Conservation (phyloP, 805 yeast species). For the Candida koratica region DNA sequence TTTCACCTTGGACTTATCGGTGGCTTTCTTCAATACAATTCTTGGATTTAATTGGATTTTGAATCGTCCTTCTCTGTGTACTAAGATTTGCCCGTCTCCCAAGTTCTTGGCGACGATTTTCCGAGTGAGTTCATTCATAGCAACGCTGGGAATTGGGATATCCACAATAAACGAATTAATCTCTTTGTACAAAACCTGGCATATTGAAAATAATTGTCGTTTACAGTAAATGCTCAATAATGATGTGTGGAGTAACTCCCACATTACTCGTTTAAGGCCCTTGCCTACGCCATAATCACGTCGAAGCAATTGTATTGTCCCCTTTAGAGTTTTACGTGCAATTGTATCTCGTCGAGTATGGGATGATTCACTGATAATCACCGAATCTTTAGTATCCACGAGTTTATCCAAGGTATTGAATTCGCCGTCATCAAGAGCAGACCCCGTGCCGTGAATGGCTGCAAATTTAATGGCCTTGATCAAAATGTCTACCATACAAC, state of each 20-base stretch:
- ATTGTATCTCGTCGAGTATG: conserved; percentile 55
- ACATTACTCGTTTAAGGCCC: conserved; percentile 57
- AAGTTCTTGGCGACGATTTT: conserved; percentile 56
- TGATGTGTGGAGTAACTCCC: conserved; percentile 68
- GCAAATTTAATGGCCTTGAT: conserved; percentile 56
- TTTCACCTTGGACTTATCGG: conserved; percentile 14
- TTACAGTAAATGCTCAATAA: conserved; percentile 55
- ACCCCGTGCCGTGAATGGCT: conserved; percentile 60
- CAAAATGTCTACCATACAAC: conserved; percentile 46
- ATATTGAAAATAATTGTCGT: conserved; percentile 58
- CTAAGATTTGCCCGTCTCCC: conserved; percentile 51
- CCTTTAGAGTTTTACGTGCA: conserved; percentile 60
- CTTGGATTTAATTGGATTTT: conserved; percentile 45
- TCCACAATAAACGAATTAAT: conserved; percentile 57
- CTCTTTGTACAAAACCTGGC: conserved; percentile 63
- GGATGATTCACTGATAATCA: conserved; percentile 48
- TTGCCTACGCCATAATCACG: conserved; percentile 53
- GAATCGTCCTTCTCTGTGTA: conserved; percentile 59
- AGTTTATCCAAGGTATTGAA: conserved; percentile 37
- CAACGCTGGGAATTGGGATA: conserved; percentile 62
- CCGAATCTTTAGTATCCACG: conserved; percentile 16
- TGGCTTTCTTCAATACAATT: conserved; percentile 10
- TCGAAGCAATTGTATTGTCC: conserved; percentile 62
- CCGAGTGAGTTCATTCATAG: conserved; percentile 40
- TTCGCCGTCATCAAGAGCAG: conserved; percentile 63